A percentile compares a stretch with the other conserved stretches of the same genome.
Evolutionary conservation across 495 filamentous ascomycete species (phyloP).

Genomic region (Hyaloscypha bicolor): DNA sequence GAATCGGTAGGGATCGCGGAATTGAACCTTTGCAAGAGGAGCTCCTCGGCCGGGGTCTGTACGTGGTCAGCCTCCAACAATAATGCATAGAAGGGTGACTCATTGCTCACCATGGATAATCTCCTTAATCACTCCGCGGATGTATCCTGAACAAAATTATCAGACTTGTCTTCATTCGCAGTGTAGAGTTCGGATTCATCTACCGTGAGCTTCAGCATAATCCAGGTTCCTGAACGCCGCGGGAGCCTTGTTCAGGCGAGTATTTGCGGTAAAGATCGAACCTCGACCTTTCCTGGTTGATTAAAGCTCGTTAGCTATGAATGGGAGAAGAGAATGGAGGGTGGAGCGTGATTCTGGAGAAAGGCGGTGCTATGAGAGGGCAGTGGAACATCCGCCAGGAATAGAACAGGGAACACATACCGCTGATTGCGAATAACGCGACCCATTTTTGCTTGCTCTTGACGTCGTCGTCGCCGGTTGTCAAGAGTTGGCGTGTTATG

Average conservation of each 20-base stretch:
- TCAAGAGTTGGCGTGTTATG: conserved; percentile 17
- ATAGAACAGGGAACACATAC: conserved; percentile 45
- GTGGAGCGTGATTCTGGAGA: neutral
- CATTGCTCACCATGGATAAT: conserved; percentile 76
- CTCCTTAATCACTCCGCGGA: conserved; percentile 95
- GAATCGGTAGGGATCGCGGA: conserved; percentile 92
- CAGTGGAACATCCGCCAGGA: neutral
- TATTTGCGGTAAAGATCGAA: conserved; percentile 92
- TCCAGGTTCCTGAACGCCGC: conserved; percentile 96
- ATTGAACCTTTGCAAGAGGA: conserved; percentile 92
- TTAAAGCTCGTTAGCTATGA: neutral
- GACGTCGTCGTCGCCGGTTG: conserved; percentile 10
- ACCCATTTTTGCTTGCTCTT: conserved; percentile 54
- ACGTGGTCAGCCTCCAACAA: neutral
- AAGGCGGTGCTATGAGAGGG: neutral
- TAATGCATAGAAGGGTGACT: neutral
- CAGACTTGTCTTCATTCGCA: too few species aligned
- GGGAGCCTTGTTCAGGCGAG: conserved; percentile 78
- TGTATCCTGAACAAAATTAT: conserved; percentile 51
- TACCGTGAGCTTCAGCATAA: conserved; percentile 89
- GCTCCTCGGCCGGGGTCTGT: conserved; percentile 88
- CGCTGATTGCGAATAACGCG: conserved; percentile 95
- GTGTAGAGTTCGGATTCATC: too few species aligned
- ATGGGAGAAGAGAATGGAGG: neutral
- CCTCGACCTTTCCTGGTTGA: conserved; percentile 34